Percentiles rank a stretch among this genome's conserved stretches.
These are phyloP conservation scores for Pseudogymnoascus sp. DNA, from an alignment of 2,329 filamentous ascomycete species.

Conservation along the genomic window DNA sequence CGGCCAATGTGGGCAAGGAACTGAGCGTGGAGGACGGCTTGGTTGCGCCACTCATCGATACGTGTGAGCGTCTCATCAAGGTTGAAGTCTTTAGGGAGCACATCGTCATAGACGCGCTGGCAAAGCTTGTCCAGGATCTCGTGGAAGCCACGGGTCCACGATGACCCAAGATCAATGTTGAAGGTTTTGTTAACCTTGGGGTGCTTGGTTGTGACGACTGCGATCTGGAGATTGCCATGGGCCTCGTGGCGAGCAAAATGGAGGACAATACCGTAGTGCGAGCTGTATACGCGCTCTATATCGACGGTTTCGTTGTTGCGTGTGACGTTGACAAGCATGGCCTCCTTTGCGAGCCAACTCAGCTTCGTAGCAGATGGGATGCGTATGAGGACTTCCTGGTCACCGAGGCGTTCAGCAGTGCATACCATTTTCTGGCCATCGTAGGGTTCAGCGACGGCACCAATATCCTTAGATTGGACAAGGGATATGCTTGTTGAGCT, in stretches of 20 bases:
- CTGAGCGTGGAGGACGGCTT: slow-evolving; percentile 19
- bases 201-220: slow-evolving; percentile 49
- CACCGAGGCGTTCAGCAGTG: slow-evolving; percentile 38
- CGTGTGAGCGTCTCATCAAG: neutral
- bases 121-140: slow-evolving; percentile 20
- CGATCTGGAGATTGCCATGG: slow-evolving; percentile 49
- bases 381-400: slow-evolving; percentile 46
- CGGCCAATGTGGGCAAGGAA: slow-evolving; percentile 35
- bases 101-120: neutral
- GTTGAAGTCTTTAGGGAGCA: neutral
- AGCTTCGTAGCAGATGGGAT: slow-evolving; percentile 44
- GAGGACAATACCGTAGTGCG: slow-evolving; percentile 27
- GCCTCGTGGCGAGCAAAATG: slow-evolving; percentile 47
- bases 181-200: slow-evolving; percentile 55
- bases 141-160: slow-evolving; percentile 21
- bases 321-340: slow-evolving; percentile 47
- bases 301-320: slow-evolving; percentile 41
- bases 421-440: slow-evolving; percentile 32
- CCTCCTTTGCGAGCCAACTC: slow-evolving; percentile 48
- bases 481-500: slow-evolving; percentile 33
- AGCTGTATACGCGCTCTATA: slow-evolving; percentile 34
- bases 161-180: slow-evolving; percentile 47
- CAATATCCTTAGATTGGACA: slow-evolving; percentile 34
- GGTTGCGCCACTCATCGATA: neutral
- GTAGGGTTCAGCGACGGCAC: slow-evolving; percentile 18